Evolutionary conservation across 2,329 filamentous ascomycete genomes (phyloP), one percentile per base, ranked within the genome.

Genomic region (Paecilomyces formosus): DNA sequence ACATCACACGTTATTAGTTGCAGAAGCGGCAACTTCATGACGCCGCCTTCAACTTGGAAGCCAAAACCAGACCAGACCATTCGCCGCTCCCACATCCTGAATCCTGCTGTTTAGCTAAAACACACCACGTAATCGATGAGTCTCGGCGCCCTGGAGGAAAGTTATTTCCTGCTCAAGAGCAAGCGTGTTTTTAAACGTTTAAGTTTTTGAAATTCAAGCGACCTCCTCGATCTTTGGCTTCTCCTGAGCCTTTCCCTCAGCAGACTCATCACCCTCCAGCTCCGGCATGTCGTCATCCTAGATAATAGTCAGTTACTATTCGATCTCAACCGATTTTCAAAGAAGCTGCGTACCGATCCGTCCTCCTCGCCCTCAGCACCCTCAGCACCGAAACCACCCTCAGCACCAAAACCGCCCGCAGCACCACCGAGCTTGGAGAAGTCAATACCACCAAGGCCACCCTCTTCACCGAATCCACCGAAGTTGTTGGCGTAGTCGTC

Each of bases 361-460:
- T 81, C 66, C 45, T 75, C 75, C 53, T 73, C 77, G n/a, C 72
- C 77, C 9, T 69, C 39, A 5, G 39, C 35, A 21, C 39, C 39
- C 21, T 62, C 39, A 5, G 39, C 39, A 8, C 39, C 39, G 39
- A 45, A 45, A 45, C 39, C 77, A 18, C 72, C 77, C 8, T 69
- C 39, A n/a, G 39, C 39, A 21, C 39, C 39, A n/a, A 45, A 45
- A 18, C 39, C 39, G 18, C 39, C 39, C 7, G n/a, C 39, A 45
- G 81, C 85, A 63, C 82, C 87, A 63, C 87, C 88, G 62, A 96
- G 87, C 82, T 96, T 95, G 69, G 89, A 94, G 85, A 96, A 96
- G 78, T 96, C 92, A 72, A 96, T 94, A 69, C 89, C 90, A 68
- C 89, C 86, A 64, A 94, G 90, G 75, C 91, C 90, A 65, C 85